phyloP scores from a whole-genome alignment of 2,329 filamentous ascomycete species.

The Penicillium glabrum region DNA sequence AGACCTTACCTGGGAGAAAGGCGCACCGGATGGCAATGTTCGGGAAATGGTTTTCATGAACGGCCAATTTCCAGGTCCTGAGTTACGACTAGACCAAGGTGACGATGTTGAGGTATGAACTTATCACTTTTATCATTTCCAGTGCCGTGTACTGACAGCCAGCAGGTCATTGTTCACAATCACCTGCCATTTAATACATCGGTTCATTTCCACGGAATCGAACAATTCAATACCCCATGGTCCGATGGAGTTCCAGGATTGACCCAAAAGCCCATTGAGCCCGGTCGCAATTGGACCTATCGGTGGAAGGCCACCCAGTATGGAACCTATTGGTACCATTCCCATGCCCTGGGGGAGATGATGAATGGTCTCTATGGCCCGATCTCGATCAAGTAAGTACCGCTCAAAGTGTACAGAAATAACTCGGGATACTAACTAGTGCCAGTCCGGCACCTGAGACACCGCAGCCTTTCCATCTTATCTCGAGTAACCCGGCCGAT shows the following conservation, averaged over 20 bases:
- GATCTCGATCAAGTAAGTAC: slow-evolving; percentile 31
- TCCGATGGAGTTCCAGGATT: slow-evolving; percentile 61
- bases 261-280: slow-evolving; percentile 53
- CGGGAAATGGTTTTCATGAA: slow-evolving; percentile 36
- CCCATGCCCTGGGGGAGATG: slow-evolving; percentile 56
- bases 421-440: not conserved
- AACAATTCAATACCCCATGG: slow-evolving; percentile 51
- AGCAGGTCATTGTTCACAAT: slow-evolving; percentile 9
- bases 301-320: slow-evolving; percentile 39
- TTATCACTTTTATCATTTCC: too few relatives aligned
- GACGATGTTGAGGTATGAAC: slow-evolving; percentile 29
- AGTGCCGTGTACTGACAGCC: not conserved
- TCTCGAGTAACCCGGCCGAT: slow-evolving; percentile 43
- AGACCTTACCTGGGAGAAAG: slow-evolving; percentile 35
- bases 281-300: slow-evolving; percentile 53
- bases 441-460: slow-evolving; percentile 31
- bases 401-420: not conserved
- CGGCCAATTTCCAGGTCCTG: slow-evolving; percentile 32
- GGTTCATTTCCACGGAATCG: slow-evolving; percentile 18
- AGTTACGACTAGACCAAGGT: slow-evolving; percentile 26
- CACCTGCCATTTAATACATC: slow-evolving; percentile 16
- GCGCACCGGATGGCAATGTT: slow-evolving; percentile 32
- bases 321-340: slow-evolving; percentile 41
- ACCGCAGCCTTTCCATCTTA: slow-evolving; percentile 34
- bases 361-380: slow-evolving; percentile 61